Conservation (phyloP, 1,284 basidiomycete species). For the Veloboletus limbatus region DNA sequence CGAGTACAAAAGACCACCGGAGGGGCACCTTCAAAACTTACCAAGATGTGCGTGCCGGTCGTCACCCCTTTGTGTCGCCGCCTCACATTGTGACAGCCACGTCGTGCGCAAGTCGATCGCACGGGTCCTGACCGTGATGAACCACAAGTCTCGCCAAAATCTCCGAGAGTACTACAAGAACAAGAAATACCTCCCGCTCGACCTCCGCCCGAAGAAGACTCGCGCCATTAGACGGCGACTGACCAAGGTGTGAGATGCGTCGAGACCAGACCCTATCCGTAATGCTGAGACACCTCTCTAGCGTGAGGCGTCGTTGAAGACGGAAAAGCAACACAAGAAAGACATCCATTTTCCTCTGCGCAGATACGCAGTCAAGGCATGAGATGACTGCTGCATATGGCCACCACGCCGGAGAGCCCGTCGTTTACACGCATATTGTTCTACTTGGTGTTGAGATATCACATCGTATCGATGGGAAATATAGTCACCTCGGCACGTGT, state of each 20-base stretch:
- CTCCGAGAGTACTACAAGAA: constrained; percentile 97
- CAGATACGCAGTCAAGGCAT: constrained; percentile 86
- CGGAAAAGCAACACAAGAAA: constrained; percentile 90
- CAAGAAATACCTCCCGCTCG: constrained; percentile 97
- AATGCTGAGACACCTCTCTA: constrained; percentile 31
- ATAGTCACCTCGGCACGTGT: constrained; percentile 28
- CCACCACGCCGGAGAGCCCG: too few relatives aligned
- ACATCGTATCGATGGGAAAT: constrained; percentile 6
- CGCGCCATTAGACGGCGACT: constrained; percentile 96
- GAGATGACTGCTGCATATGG: too few relatives aligned
- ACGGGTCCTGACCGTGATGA: constrained; percentile 97
- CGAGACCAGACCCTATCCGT: background rate
- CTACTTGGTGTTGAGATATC: constrained; percentile 17
- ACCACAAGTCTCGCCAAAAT: constrained; percentile 97
- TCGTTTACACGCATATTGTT: constrained; percentile 35
- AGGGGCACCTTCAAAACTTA: constrained; percentile 94
- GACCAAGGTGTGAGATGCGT: constrained; percentile 74
- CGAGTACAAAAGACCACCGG: constrained; percentile 99
- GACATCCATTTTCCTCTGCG: constrained; percentile 88
- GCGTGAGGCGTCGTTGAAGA: constrained; percentile 83
- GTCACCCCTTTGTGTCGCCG: background rate
- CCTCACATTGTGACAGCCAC: constrained; percentile 56
- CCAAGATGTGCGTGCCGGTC: constrained; percentile 80
- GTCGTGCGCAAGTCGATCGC: constrained; percentile 99
- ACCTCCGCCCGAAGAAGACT: constrained; percentile 98